Evolutionary conservation across 2,329 filamentous ascomycete species (phyloP).

Genomic region (Xylaria sp.): DNA sequence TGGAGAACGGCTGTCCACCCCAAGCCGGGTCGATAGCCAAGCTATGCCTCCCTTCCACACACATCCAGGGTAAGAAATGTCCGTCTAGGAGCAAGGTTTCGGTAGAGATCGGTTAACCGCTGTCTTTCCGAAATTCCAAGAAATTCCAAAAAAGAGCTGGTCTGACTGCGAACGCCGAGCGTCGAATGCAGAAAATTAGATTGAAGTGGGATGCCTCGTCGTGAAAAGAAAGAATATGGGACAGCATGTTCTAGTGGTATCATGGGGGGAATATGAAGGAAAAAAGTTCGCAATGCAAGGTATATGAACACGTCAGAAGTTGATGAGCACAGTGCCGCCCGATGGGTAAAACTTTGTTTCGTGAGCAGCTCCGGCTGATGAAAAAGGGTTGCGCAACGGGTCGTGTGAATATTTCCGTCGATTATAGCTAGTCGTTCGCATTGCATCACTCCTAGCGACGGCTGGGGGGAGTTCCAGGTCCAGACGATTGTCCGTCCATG

Average conservation of each 20-base stretch:
- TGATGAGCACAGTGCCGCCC: slow-evolving; percentile 7
- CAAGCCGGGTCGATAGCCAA: slow-evolving; percentile 30
- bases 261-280: slow-evolving; percentile 33
- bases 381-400: slow-evolving; percentile 6
- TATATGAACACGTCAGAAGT: slow-evolving; percentile 24
- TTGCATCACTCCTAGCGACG: slow-evolving; percentile 40
- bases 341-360: slow-evolving; percentile 8
- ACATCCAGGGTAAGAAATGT: slow-evolving; percentile 20
- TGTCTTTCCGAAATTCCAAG: slow-evolving; percentile 18
- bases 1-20: slow-evolving; percentile 6
- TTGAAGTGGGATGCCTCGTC: slow-evolving; percentile 26
- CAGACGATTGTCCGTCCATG: slow-evolving; percentile 59
- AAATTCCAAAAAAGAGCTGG: slow-evolving; percentile 5
- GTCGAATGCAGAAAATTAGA: slow-evolving; percentile 21
- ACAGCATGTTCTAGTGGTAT: slow-evolving; percentile 39
- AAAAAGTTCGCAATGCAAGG: slow-evolving; percentile 22
- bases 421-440: slow-evolving; percentile 28
- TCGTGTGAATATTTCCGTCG: slow-evolving; percentile 17
- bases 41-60: slow-evolving; percentile 19
- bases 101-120: slow-evolving; percentile 10
- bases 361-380: slow-evolving; percentile 17
- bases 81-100: slow-evolving; percentile 23
- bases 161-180: slow-evolving; percentile 10
- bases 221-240: slow-evolving; percentile 26
- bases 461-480: slow-evolving; percentile 41